Base-by-base conservation (phyloP, 1,284 basidiomycete genomes). In the Tilletia walkeri region DNA sequence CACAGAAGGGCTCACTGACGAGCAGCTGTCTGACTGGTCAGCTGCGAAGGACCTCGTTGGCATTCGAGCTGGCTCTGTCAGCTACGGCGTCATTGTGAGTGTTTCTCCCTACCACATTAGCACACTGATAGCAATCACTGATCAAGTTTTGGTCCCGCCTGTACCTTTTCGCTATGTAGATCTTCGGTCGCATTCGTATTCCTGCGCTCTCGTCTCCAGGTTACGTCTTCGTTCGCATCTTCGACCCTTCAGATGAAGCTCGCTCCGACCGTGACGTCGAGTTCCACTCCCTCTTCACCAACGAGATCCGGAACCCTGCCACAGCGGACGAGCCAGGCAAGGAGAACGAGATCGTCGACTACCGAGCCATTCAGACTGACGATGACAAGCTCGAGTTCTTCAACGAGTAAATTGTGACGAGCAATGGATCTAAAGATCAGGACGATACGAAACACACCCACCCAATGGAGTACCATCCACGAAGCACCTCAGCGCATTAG, bases 271-370 rank as follows among this genome's bases (percentile, higher is more conserved):
- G 59, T 7, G 67, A 67, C 18, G 67, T 54, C 38, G 38, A 39
- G 39, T 67, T 49, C 67, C 67, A 67, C 41, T 67, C 67, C 20
- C 34, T 67, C 59, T 67, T 56, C 67, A 67, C 67, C 16, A 61
- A 56, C 53, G 59, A 61, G 39, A 49, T 56, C 53, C 48, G 49
- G 18, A 48, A 67, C 49, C 45, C 65, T 34, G 65, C 45, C 14
- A 66, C 45, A 24, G 65, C 65, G 41, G 38, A 36, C 48, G 54
- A 67, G 38, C 38, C 38, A 12, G 67, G 59, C 18, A 39, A 49
- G 41, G 67, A 67, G 53, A 48, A 48, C n/a, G 47, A 36, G 14
- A 61, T 61, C 36, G 36, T 56, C 7, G 53, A 54, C 18, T 67
- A 54, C 24, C 53, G 67, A n/a, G 67, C 67, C 9, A 36, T 67